These are phyloP conservation scores for Zygotorulaspora danielsina DNA, from an alignment of 805 yeast genomes.

Conservation along the genomic window DNA sequence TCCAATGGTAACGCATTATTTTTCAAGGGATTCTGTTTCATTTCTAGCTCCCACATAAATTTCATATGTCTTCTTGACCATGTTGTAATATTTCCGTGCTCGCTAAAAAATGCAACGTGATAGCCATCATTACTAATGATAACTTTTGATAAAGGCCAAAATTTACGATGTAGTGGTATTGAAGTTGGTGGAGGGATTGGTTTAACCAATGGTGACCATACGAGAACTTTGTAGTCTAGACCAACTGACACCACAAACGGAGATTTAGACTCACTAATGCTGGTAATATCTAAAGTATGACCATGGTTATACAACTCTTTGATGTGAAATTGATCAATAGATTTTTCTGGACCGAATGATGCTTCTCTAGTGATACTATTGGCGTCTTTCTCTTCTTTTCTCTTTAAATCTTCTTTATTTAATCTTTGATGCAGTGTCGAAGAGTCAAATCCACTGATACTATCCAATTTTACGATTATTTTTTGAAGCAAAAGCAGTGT, in stretches of 20 bases:
- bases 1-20: conserved; percentile 45
- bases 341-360: neutral
- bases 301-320: conserved; percentile 46
- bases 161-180: conserved; percentile 40
- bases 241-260: conserved; percentile 69
- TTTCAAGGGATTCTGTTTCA: conserved; percentile 18
- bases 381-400: neutral
- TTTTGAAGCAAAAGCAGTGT: conserved; percentile 43
- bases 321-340: conserved; percentile 17
- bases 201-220: conserved; percentile 65
- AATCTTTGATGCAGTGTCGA: neutral
- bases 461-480: conserved; percentile 29
- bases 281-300: conserved; percentile 61
- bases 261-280: conserved; percentile 52
- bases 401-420: neutral
- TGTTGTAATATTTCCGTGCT: conserved; percentile 51
- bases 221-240: conserved; percentile 62
- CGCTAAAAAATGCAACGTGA: conserved; percentile 51
- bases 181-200: conserved; percentile 47
- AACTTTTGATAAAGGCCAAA: conserved; percentile 61
- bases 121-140: conserved; percentile 57
- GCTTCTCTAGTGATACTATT: neutral
- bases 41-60: conserved; percentile 52
- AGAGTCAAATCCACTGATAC: conserved; percentile 3
- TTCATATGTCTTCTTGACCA: conserved; percentile 53